A percentile compares a stretch with the other conserved stretches of the same genome.
These are phyloP conservation scores for Fusarium lateritium DNA, from an alignment of 2,329 filamentous ascomycete genomes.

Conservation along the genomic window DNA sequence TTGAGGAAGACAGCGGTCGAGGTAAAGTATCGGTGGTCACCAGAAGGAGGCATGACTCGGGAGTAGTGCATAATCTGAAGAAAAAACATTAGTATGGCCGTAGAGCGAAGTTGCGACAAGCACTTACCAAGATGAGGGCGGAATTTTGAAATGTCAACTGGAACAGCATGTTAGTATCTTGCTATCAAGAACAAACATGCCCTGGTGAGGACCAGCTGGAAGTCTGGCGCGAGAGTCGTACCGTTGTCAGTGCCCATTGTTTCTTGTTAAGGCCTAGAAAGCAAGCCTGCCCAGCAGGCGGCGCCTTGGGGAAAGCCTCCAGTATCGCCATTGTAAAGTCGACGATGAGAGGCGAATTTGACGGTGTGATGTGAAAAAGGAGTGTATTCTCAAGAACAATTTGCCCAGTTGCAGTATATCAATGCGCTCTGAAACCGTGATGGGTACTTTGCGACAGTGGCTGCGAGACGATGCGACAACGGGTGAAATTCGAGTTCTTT, in stretches of 20 bases:
- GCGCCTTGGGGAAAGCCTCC: slow-evolving; percentile 24
- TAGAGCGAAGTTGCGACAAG: slow-evolving; percentile 13
- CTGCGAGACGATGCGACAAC: slow-evolving; percentile 36
- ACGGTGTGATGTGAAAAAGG: slow-evolving; percentile 4
- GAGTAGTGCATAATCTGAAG: slow-evolving; percentile 92
- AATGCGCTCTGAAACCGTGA: slow-evolving; percentile 30
- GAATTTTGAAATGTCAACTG: slow-evolving; percentile 84
- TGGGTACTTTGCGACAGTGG: slow-evolving; percentile 35
- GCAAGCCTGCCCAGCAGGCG: slow-evolving; percentile 23
- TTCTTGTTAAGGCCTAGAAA: slow-evolving; percentile 48
- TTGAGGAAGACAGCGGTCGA: slow-evolving; percentile 96
- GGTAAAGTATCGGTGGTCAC: slow-evolving; percentile 90
- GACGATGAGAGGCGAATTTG: neutral
- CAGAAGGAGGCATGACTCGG: slow-evolving; percentile 87
- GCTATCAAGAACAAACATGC: neutral
- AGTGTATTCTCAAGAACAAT: slow-evolving; percentile 13
- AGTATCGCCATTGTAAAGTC: slow-evolving; percentile 45
- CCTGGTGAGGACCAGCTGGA: neutral
- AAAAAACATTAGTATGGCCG: slow-evolving; percentile 55
- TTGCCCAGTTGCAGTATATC: slow-evolving; percentile 4
- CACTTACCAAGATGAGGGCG: slow-evolving; percentile 77
- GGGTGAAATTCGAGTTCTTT: slow-evolving; percentile 14
- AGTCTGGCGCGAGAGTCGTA: slow-evolving; percentile 10
- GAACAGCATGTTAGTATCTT: slow-evolving; percentile 28
- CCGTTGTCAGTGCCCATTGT: slow-evolving; percentile 47